These are phyloP conservation scores for Sphaceloma murrayae DNA, from an alignment of 2,329 filamentous ascomycete genomes.

Conservation along the genomic window DNA sequence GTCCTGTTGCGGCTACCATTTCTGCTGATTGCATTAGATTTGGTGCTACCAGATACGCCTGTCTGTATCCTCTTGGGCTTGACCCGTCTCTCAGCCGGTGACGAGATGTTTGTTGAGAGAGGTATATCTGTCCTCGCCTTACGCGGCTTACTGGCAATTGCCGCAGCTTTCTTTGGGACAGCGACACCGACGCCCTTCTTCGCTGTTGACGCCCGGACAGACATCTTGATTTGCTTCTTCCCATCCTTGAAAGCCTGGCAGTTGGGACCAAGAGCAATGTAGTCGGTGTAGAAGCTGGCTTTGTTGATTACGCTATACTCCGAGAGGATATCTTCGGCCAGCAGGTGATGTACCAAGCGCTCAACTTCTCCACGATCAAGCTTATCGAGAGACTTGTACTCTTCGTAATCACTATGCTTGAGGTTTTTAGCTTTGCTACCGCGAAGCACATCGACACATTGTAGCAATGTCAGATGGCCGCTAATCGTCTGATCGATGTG, in stretches of 20 bases:
- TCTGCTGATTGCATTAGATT: conserved; percentile 26
- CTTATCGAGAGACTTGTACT: conserved; percentile 59
- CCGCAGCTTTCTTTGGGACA: conserved; percentile 21
- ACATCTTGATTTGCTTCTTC: conserved; percentile 40
- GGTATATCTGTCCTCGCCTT: conserved; percentile 39
- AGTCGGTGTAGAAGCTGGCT: conserved; percentile 61
- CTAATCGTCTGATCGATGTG: conserved; percentile 6
- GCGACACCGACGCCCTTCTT: conserved; percentile 27
- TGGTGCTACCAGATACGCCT: no score
- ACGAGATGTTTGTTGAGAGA: conserved; percentile 58
- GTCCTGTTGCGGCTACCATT: conserved; percentile 26
- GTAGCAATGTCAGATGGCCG: conserved; percentile 57
- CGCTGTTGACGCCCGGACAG: conserved; percentile 43
- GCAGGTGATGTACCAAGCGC: conserved; percentile 68
- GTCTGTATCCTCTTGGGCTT: conserved; percentile 29
- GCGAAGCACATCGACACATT: conserved; percentile 76
- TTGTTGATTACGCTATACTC: conserved; percentile 60
- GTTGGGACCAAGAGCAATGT: conserved; percentile 47
- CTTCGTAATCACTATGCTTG: conserved; percentile 44
- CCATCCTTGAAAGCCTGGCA: conserved; percentile 39
- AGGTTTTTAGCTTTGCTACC: conserved; percentile 56
- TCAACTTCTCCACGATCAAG: conserved; percentile 69
- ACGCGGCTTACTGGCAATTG: conserved; percentile 27
- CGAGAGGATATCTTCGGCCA: conserved; percentile 61
- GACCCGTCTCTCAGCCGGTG: conserved; percentile 38